Base-by-base conservation (phyloP, 2,329 filamentous ascomycete genomes). In the Capronia epimyces region DNA sequence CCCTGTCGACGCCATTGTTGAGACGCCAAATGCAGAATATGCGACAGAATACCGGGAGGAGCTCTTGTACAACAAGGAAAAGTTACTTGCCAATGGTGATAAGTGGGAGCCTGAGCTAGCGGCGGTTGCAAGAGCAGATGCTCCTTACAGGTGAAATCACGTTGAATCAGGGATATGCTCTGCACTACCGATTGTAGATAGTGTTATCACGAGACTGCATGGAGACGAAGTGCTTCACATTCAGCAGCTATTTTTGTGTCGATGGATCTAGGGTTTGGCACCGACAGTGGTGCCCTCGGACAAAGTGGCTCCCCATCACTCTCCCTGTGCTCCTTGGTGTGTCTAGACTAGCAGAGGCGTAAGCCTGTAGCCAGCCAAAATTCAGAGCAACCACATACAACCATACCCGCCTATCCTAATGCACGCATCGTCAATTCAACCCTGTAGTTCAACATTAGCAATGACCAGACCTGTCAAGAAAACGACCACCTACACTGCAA, bases 31-130 rank as follows among this genome's bases (percentile, higher is more conserved):
- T 63, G 83, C 83, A 43, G 84, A 87, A 70, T 87, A 87, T 62
- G 83, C 84, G 37, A 87, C 82, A 2, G 84, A 87, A 72, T 85
- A 82, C 58, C 83, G 91, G 68, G 91, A 98, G 73, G 91, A 97
- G 77, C 75, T 97, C 64, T 73, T 97, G 64, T 97, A 97, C 78
- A 97, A 97, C 77, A 97, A 97, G 81, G 86, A 94, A 77, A 95
- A 95, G 75, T 74, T 95, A 60, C 72, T 95, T 58, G 75, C 87
- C 61, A 95, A 95, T 67, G 88, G 89, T 65, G 89, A 94, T 75
- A 91, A 90, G 74, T 98, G 93, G 93, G 93, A 98, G 76, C 90
- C 93, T 6, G 93, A 98, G 74, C 78, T 98, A 66, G 91, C 91
- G 1, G 91, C 93, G 52, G 84, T 82, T 61, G 93, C 93, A 67